These are phyloP conservation scores for Picea mariana DNA, from an alignment of 83 land plant species.

Conservation along the genomic window DNA sequence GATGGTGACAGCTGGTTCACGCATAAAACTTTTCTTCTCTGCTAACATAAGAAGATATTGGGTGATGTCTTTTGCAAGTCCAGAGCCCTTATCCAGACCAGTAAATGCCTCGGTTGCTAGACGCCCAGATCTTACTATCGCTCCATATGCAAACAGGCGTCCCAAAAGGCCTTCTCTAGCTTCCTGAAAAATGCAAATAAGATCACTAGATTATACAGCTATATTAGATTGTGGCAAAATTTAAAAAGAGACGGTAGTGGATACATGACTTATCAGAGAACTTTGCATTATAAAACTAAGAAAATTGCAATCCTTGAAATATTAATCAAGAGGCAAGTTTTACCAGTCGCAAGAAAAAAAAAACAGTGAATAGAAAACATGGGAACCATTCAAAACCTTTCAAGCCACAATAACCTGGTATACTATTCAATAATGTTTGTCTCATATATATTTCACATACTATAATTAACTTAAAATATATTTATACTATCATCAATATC, in stretches of 20 bases:
- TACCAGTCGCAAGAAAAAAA: not conserved
- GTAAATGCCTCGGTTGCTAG: constrained; percentile 30
- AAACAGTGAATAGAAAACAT: not conserved
- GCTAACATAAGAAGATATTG: constrained; percentile 63
- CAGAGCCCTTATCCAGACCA: constrained; percentile 29
- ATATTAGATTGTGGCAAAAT: not conserved
- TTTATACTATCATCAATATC: not conserved
- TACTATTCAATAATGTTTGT: not conserved
- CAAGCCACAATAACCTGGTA: not conserved
- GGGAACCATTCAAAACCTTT: not conserved
- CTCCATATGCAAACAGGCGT: constrained; percentile 91
- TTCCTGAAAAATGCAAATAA: constrained; percentile 55
- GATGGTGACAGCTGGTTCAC: constrained; percentile 78
- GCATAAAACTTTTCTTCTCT: constrained; percentile 76
- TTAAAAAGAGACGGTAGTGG: not conserved
- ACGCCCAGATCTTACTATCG: constrained; percentile 79
- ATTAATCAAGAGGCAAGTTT: not conserved
- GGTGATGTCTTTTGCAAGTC: constrained; percentile 48
- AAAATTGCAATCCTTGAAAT: not conserved
- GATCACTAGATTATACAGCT: not conserved
- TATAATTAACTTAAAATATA: not conserved
- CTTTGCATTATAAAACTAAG: not conserved
- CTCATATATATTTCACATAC: not conserved
- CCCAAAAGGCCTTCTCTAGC: constrained; percentile 87
- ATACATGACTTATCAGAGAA: not conserved